Percentiles rank a stretch among this genome's conserved stretches.
phyloP scores from a whole-genome alignment of 257 asterid species.

The Ballota nigra region DNA sequence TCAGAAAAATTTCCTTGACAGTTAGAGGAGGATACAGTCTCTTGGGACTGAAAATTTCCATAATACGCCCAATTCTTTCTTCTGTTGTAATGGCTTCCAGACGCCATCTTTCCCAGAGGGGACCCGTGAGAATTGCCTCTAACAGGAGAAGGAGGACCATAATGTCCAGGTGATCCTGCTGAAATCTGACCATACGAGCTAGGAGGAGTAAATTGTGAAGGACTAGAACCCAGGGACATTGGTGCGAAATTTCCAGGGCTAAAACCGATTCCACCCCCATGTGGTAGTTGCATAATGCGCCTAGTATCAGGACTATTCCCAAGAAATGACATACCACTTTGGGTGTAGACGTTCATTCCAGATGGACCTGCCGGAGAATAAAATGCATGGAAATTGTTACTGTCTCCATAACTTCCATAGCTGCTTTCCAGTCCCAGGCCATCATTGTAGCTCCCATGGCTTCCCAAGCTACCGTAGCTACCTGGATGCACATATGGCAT shows the following conservation, averaged over 20 bases:
- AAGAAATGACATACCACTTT: constrained; percentile 60
- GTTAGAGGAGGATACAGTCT: constrained; percentile 48
- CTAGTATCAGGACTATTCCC: constrained; percentile 95
- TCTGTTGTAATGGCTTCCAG: constrained; percentile 73
- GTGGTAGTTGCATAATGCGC: constrained; percentile 68
- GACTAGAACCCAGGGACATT: constrained; percentile 98
- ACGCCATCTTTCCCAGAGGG: constrained; percentile 81
- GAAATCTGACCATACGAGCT: constrained; percentile 66
- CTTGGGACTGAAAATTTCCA: constrained; percentile 69
- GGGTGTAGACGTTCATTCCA: constrained; percentile 73
- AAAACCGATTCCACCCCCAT: constrained; percentile 79
- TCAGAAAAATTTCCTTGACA: constrained; percentile 67
- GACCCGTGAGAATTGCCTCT: constrained; percentile 88
- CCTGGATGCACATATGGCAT: constrained; percentile 75
- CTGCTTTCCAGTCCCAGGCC: constrained; percentile 80
- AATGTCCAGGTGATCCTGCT: constrained; percentile 89
- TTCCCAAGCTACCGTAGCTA: constrained; percentile 97
- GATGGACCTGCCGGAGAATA: constrained; percentile 90
- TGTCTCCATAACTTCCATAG: constrained; percentile 94
- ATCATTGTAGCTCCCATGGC: constrained; percentile 96
- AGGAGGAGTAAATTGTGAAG: constrained; percentile 97
- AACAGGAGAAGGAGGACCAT: constrained; percentile 94
- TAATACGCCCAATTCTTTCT: constrained; percentile 68
- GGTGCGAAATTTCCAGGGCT: constrained; percentile 89
- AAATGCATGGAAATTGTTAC: constrained; percentile 77